Evolutionary conservation across 805 yeast genomes (phyloP), one percentile per base, ranked within the genome.

Genomic region (Ogataea pilisensis): DNA sequence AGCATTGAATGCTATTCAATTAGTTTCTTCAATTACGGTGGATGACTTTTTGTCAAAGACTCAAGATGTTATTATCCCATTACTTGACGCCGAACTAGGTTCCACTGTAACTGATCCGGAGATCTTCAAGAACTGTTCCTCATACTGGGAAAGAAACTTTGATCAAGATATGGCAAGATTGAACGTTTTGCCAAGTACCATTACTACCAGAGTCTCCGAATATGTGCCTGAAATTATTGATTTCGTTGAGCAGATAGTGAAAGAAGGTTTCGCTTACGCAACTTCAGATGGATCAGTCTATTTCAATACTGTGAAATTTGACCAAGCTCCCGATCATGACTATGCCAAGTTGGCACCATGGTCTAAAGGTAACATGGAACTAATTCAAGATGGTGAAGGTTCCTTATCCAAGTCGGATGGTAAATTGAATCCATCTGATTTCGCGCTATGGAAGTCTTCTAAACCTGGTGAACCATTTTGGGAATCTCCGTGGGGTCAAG

Each of bases 301-400:
- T 64, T 93, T 93, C 61, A 95, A 93, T 65, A 90, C 97, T 11
- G 75, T 68, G 7, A 76, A 78, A 37, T 93, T 91, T 60, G 98
- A 93, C 53, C 66, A 66, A 28, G 70, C 73, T 39, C 77, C 79
- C 7, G 65, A 73, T 34, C 99, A 93, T 60, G 82, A 75, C 43
- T 93, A 93, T 62, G 98, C 98, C 29, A 93, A 93, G 64, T 78
- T 90, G 55, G 98, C 93, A 67, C 99, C 99, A 16, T 91, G 98
- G 98, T 93, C 90, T 59, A 87, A 88, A 65, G 95, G 96, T 38
- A 81, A 89, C 51, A 64, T 80, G 61, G 89, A 80, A 34, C 76
- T 93, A 44, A 85, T 93, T 41, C 83, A 82, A 39, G 99, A 93
- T 53, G 99, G 96, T 43, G 99, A 93, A 65, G 99, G 99, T 24